Evolutionary conservation across 2,329 filamentous ascomycete species (phyloP), one percentile per base, ranked within the genome.

Genomic region (Diaporthe humulicola): DNA sequence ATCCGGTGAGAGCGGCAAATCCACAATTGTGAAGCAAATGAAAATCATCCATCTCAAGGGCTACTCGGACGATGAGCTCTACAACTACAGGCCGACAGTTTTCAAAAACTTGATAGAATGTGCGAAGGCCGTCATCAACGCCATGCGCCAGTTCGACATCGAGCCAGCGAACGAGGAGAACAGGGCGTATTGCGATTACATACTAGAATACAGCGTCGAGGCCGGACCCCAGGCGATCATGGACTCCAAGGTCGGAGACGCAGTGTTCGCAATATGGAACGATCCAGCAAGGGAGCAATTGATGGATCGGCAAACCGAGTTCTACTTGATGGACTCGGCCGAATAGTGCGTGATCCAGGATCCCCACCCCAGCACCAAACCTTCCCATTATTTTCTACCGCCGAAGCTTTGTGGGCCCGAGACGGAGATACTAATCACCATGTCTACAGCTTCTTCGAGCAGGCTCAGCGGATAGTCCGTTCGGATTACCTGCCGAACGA

Each of bases 21-120:
- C 97, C 74, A 99, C 97, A 14, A 98, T 99, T 81, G 97, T 99
- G 79, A 99, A 99, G 86, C 97, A 99, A 89, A 99, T 99, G 97
- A 99, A 98, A 87, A 99, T 99, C 80, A 98, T 99, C 82, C 97
- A 99, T 82, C 93, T 98, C 81, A 98, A 98, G 86, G 97, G 97
- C 76, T 99, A 99, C 85, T 96, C 95, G 15, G 92, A 95, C 79
- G 96, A 98, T 80, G 97, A 99, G 85, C 89, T 98, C 67, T 94
- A 94, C 81, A 93, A 98, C 83, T 98, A 98, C 87, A 94, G 97
- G 75, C 91, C 98, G 77, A 98, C 97, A 45, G 95, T 99, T 76
- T 99, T 98, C 88, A 99, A 99, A 87, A 99, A 99, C 84, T 89
- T 99, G 75, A 91, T 98, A 79, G 97, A 99, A 85, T 99, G 97